phyloP scores from a whole-genome alignment of 2,329 filamentous ascomycete species.

The Apiospora arundinis region DNA sequence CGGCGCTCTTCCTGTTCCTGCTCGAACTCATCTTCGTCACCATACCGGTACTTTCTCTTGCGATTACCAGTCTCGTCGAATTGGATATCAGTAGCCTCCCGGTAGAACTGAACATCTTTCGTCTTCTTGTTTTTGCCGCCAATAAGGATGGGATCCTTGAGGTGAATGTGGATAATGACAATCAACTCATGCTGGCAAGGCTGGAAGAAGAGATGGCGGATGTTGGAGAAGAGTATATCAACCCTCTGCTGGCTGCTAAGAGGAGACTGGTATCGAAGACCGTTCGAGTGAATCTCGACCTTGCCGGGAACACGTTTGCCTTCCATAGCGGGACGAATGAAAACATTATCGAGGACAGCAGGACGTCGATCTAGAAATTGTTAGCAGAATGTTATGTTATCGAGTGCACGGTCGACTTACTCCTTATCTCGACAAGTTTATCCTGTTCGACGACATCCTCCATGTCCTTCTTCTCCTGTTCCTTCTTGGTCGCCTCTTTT shows the following conservation, averaged over 20 bases:
- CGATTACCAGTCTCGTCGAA: constrained; percentile 99
- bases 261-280: constrained; percentile 91
- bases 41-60: constrained; percentile 96
- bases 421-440: constrained; percentile 93
- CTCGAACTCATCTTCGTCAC: constrained; percentile 98
- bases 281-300: constrained; percentile 97
- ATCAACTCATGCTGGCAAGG: constrained; percentile 96
- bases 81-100: constrained; percentile 97
- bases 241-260: constrained; percentile 82
- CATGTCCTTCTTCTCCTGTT: constrained; percentile 99
- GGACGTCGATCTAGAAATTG: constrained; percentile 80
- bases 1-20: constrained; percentile 96
- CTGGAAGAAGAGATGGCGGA: constrained; percentile 98
- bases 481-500: constrained; percentile 87
- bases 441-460: constrained; percentile 99
- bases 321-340: constrained; percentile 92
- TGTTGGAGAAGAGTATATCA: constrained; percentile 96
- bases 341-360: constrained; percentile 89
- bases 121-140: constrained; percentile 93
- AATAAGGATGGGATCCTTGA: constrained; percentile 97
- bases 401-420: constrained; percentile 54
- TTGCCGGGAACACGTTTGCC: constrained; percentile 96
- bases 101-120: constrained; percentile 97
- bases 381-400: constrained; percentile 45
- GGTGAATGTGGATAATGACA: constrained; percentile 96